These are phyloP conservation scores for Gardenia jasminoides DNA, from an alignment of 257 asterid genomes.

Conservation along the genomic window DNA sequence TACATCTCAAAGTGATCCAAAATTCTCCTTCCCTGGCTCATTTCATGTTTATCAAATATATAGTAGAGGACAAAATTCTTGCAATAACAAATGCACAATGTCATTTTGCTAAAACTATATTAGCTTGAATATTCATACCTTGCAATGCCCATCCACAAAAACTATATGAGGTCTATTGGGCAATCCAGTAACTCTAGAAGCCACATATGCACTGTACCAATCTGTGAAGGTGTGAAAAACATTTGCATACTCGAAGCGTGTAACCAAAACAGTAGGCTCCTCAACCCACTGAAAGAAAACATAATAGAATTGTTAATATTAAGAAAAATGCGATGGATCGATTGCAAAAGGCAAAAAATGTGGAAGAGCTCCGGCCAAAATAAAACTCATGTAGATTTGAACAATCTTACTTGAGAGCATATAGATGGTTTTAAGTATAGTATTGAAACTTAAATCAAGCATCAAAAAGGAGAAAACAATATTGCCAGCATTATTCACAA, in stretches of 20 bases:
- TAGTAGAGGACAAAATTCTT: background rate
- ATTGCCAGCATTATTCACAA: background rate
- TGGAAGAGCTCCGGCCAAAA: background rate
- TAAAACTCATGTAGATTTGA: background rate
- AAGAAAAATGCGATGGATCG: background rate
- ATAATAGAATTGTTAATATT: slow-evolving; percentile 17
- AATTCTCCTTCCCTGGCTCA: background rate
- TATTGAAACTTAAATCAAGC: background rate
- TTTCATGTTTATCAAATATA: background rate
- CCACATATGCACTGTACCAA: slow-evolving; percentile 92
- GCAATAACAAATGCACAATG: background rate
- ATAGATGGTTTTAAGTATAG: background rate
- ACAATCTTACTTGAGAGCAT: background rate
- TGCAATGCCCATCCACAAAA: slow-evolving; percentile 93
- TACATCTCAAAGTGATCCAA: background rate
- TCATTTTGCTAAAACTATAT: background rate
- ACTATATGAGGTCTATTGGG: slow-evolving; percentile 87
- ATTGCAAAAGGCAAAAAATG: background rate
- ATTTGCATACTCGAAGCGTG: slow-evolving; percentile 95
- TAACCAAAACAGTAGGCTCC: slow-evolving; percentile 81
- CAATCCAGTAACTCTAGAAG: slow-evolving; percentile 91
- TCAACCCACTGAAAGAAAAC: slow-evolving; percentile 79
- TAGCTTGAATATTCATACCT: slow-evolving; percentile 43
- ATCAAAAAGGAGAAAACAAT: background rate
- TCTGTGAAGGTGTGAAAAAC: slow-evolving; percentile 93